Conservation (phyloP, 2,329 filamentous ascomycete genomes). For the Chaetomiaceae sp. region DNA sequence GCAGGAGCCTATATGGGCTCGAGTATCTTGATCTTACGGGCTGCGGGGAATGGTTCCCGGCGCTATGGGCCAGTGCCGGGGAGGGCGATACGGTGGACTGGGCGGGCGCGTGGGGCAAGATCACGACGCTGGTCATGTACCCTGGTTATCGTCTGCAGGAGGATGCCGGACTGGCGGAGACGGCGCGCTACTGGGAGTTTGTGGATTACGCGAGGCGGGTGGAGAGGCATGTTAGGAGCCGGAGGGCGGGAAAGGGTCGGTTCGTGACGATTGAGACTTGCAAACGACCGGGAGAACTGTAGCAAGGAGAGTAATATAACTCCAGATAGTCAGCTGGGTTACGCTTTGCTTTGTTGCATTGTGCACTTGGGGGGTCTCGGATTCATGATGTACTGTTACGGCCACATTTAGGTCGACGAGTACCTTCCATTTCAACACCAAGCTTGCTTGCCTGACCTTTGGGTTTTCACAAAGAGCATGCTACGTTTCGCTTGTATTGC, state of each 20-base stretch:
- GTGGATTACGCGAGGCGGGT: constrained; percentile 37
- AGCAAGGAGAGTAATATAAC: neutral
- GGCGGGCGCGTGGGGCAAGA: constrained; percentile 50
- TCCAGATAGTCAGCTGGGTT: too few species aligned
- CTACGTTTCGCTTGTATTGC: too few species aligned
- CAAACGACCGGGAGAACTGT: constrained; percentile 1
- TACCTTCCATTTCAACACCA: too few species aligned
- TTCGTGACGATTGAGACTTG: constrained; percentile 41
- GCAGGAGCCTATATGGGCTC: constrained; percentile 51
- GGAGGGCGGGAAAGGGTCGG: constrained; percentile 45
- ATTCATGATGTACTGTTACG: too few species aligned
- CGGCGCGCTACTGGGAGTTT: constrained; percentile 31
- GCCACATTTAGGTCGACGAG: too few species aligned
- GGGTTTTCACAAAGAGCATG: too few species aligned
- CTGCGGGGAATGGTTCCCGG: constrained; percentile 52
- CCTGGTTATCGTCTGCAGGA: constrained; percentile 40
- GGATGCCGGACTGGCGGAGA: constrained; percentile 9
- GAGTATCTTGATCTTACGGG: constrained; percentile 60
- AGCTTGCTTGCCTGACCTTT: too few species aligned
- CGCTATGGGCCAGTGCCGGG: constrained; percentile 40
- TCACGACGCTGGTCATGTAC: constrained; percentile 42
- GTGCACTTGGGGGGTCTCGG: too few species aligned
- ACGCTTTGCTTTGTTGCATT: too few species aligned
- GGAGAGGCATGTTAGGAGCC: constrained; percentile 45
- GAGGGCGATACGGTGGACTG: constrained; percentile 44